Evolutionary conservation across 495 filamentous ascomycete genomes (phyloP).

Genomic region (Penicillium ucsense): DNA sequence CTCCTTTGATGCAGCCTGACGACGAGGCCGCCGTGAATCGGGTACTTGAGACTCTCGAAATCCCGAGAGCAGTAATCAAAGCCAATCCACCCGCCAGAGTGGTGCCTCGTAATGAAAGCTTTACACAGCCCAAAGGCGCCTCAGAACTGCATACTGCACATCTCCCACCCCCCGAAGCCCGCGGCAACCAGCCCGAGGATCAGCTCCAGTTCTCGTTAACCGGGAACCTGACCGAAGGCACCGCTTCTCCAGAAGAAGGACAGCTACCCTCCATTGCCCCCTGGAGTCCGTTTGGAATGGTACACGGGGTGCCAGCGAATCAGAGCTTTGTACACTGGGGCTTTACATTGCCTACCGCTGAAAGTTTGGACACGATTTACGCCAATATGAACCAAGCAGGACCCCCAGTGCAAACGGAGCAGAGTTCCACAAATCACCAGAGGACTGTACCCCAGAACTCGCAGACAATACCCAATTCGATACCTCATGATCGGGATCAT

Average conservation of each 20-base stretch:
- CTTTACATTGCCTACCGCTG: conserved; percentile 34
- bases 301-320: conserved; percentile 11
- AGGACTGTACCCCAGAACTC: conserved; percentile 9
- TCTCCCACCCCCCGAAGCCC: too few species aligned
- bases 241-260: background rate
- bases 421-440: conserved; percentile 12
- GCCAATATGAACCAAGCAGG: conserved; percentile 21
- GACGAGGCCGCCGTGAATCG: conserved; percentile 37
- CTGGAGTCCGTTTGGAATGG: conserved; percentile 17
- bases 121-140: background rate
- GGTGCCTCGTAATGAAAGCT: background rate
- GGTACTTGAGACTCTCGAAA: conserved; percentile 36
- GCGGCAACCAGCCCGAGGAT: too few species aligned
- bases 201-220: too few species aligned
- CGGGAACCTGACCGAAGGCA: too few species aligned
- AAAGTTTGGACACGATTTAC: conserved; percentile 33
- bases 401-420: background rate
- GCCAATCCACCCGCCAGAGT: background rate
- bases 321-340: conserved; percentile 28
- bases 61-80: conserved; percentile 22
- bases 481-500: conserved; percentile 13
- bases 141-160: too few species aligned
- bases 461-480: too few species aligned
- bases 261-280: conserved; percentile 12
- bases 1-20: conserved; percentile 34